phyloP scores from a whole-genome alignment of 305 asterid species.

The Solanum hybrid region DNA sequence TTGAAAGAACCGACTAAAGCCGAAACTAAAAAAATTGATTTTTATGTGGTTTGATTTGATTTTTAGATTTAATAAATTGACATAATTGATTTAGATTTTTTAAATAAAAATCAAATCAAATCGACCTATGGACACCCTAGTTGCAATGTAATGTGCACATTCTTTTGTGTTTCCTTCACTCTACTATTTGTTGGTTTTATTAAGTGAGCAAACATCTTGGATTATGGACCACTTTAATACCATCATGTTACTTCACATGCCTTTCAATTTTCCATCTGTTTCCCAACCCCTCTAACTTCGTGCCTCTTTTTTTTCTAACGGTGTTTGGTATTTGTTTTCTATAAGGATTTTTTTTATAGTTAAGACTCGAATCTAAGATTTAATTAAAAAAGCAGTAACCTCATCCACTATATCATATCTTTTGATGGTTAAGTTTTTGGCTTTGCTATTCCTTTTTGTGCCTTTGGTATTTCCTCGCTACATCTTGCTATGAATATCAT shows the following conservation, averaged over 20 bases:
- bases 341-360: too few relatives aligned
- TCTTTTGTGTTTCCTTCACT: background rate
- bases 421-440: too few relatives aligned
- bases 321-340: too few relatives aligned
- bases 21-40: too few relatives aligned
- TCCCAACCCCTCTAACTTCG: background rate
- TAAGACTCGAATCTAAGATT: fast-evolving
- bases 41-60: too few relatives aligned
- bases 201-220: background rate
- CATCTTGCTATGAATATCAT: background rate
- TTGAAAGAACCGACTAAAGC: too few relatives aligned
- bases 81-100: too few relatives aligned
- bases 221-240: background rate
- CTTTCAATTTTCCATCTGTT: background rate
- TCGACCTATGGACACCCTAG: too few relatives aligned
- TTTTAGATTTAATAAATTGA: too few relatives aligned
- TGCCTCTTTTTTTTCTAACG: background rate
- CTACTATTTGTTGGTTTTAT: background rate
- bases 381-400: too few relatives aligned
- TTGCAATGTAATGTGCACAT: background rate
- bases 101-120: too few relatives aligned
- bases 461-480: background rate
- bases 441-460: background rate
- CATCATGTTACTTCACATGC: background rate
- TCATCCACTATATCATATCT: fast-evolving